Conservation (phyloP, 495 filamentous ascomycete genomes). For the Aspergillus nidulans region DNA sequence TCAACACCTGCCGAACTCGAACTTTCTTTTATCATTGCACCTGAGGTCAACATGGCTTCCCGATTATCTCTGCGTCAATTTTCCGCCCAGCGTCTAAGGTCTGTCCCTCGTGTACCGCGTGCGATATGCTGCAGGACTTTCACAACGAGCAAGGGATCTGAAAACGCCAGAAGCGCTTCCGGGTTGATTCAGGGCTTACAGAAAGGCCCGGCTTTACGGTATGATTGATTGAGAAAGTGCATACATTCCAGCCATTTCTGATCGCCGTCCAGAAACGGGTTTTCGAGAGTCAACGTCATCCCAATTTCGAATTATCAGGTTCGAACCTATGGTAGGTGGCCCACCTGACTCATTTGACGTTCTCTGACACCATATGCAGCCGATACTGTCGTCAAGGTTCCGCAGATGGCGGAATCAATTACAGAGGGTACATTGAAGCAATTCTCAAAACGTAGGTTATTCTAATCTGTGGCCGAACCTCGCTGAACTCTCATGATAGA, state of each 20-base stretch:
- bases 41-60: constrained; percentile 33
- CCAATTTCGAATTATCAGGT: constrained; percentile 33
- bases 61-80: constrained; percentile 39
- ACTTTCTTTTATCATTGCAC: neutral
- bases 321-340: constrained; percentile 34
- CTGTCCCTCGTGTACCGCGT: constrained; percentile 20
- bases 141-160: constrained; percentile 11
- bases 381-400: constrained; percentile 85
- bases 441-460: constrained; percentile 71
- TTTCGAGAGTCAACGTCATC: constrained; percentile 24
- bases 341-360: neutral
- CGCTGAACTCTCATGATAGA: constrained; percentile 41
- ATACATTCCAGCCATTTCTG: neutral
- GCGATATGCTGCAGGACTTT: constrained; percentile 15
- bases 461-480: neutral
- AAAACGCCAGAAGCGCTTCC: neutral
- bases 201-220: constrained; percentile 27
- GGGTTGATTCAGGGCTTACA: constrained; percentile 25
- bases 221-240: neutral
- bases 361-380: constrained; percentile 39
- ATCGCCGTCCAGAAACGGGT: constrained; percentile 20
- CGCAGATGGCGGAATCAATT: constrained; percentile 98
- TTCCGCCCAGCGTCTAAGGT: constrained; percentile 30
- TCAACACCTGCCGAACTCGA: neutral
- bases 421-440: constrained; percentile 96